Evolutionary conservation across 2,329 filamentous ascomycete genomes (phyloP), one percentile per base, ranked within the genome.

Genomic region (Diaporthe amygdali): DNA sequence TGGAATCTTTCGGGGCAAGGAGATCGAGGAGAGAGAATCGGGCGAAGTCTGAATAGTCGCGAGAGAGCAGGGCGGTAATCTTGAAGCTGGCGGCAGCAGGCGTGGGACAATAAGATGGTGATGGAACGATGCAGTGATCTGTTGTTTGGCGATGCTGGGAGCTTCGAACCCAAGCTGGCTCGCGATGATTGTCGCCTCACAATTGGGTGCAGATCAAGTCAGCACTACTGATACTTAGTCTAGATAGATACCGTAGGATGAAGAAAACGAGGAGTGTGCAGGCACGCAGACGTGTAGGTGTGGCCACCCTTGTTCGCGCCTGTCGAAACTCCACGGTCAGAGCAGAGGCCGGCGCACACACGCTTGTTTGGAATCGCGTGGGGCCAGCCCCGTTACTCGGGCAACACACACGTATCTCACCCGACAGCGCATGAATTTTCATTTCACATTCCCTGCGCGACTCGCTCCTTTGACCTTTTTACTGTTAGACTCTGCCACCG

Each of bases 311-410:
- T 54, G 68, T 30, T 39, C 27, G n/a, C n/a, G 37, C 46, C 25
- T 7, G 1, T 14, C 25, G 39, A 12, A 37, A 20, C 47, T 64
- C 22, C 30, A 30, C n/a, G 59, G 20, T 15, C n/a, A 27, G 37
- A 25, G 55, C 37, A 6, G 56, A 37, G 20, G 12, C 44, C 14
- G 22, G 30, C 15, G 17, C 49, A 20, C 56, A 22, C 15, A 25
- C n/a, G 30, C 39, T 54, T 70, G 68, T 70, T 70, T 72, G 56
- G 66, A 51, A 56, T 34, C 54, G 66, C 70, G 70, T 63, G 64
- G 54, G 54, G 67, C 54, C 37, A 39, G 41, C 41, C n/a, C 47
- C 22, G 63, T 72, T 41, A 44, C 70, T 32, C 30, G 52, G 32
- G 68, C 68, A 67, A 70, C 68, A 69, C 68, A 55, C 22, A 56